Evolutionary conservation across 805 yeast species (phyloP).

Genomic region (Candida nonsorbophila): DNA sequence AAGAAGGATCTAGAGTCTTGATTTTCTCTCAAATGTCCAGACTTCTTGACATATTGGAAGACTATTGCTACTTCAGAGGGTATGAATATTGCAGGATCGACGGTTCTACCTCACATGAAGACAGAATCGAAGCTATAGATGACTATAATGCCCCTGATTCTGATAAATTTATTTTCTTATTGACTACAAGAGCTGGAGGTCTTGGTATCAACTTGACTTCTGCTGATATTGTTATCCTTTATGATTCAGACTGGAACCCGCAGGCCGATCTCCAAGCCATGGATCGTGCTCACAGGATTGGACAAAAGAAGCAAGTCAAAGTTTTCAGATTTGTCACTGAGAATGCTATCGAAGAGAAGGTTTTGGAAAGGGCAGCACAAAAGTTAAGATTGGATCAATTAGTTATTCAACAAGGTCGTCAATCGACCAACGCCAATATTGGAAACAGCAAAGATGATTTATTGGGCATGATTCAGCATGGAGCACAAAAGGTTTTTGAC

Average conservation of each 20-base stretch:
- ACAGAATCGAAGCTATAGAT: constrained; percentile 70
- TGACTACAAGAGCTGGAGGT: constrained; percentile 89
- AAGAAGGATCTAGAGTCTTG: constrained; percentile 71
- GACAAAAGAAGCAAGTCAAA: constrained; percentile 78
- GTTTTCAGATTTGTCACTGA: constrained; percentile 76
- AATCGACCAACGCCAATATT: constrained; percentile 29
- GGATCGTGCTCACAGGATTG: constrained; percentile 88
- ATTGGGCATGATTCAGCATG: constrained; percentile 93
- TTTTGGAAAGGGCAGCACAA: constrained; percentile 76
- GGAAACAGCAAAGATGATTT: constrained; percentile 78
- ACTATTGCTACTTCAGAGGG: constrained; percentile 66
- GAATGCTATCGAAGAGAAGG: constrained; percentile 80
- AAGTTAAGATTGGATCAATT: constrained; percentile 73
- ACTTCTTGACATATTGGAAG: constrained; percentile 75
- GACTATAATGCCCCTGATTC: constrained; percentile 74
- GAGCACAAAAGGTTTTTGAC: constrained; percentile 86
- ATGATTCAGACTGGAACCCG: constrained; percentile 85
- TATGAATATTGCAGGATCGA: constrained; percentile 75
- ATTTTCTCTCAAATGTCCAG: constrained; percentile 84
- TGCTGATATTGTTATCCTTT: constrained; percentile 74
- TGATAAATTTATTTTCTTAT: constrained; percentile 64
- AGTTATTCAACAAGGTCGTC: constrained; percentile 79
- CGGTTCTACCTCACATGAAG: constrained; percentile 78
- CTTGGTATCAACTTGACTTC: constrained; percentile 77
- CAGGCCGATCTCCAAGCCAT: constrained; percentile 86